A percentile compares a stretch with the other conserved stretches of the same genome.
Conservation (phyloP, 306 rosid species). For the Gastrolobium bilobum region DNA sequence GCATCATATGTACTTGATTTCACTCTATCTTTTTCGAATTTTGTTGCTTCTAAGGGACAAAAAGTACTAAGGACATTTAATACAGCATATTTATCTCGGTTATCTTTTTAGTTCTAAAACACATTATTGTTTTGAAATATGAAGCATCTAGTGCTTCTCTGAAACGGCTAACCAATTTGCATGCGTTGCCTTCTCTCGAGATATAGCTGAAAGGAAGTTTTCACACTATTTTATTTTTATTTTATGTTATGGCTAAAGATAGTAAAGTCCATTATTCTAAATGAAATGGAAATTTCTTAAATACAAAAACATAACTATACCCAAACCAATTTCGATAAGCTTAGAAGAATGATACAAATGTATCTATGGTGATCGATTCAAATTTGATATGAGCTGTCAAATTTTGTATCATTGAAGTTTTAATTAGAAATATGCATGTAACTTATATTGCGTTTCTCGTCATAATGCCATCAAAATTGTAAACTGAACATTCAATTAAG, state of each 20-base stretch:
- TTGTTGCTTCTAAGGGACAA: neutral
- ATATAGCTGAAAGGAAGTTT: too few species aligned
- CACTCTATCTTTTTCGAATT: neutral
- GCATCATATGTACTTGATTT: neutral
- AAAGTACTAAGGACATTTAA: neutral
- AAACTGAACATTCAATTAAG: neutral
- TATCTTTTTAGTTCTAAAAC: neutral
- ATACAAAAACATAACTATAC: too few species aligned
- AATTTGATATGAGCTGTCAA: neutral
- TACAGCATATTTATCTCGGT: neutral
- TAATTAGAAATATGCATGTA: neutral
- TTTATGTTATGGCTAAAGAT: too few species aligned
- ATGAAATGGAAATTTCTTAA: too few species aligned
- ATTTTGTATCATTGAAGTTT: neutral
- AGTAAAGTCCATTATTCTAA: too few species aligned
- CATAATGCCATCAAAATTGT: neutral
- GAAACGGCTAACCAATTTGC: too few species aligned
- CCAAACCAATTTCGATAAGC: too few species aligned
- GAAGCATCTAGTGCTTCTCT: neutral
- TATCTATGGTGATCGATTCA: too few species aligned
- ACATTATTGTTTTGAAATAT: neutral
- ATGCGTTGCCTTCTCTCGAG: too few species aligned
- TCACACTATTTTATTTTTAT: too few species aligned
- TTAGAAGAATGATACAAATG: too few species aligned
- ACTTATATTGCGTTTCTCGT: neutral